Evolutionary conservation across 306 rosid species (phyloP).

Genomic region (Fagus crenata): DNA sequence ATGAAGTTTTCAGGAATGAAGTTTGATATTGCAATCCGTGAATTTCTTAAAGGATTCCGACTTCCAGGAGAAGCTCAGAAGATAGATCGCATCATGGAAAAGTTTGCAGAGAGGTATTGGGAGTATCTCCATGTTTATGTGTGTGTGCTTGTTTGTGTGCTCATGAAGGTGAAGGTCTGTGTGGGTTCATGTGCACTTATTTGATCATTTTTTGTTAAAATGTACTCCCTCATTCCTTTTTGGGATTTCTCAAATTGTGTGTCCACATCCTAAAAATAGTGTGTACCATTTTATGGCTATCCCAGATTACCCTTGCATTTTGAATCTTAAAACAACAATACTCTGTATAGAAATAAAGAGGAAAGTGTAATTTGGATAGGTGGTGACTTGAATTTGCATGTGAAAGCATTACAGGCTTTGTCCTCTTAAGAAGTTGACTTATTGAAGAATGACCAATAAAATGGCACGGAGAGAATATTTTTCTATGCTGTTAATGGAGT

Average conservation of each 20-base stretch:
- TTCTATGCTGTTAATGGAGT: not conserved
- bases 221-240: not conserved
- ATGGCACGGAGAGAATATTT: not conserved
- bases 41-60: slow-evolving; percentile 94
- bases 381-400: not conserved
- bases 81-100: slow-evolving; percentile 98
- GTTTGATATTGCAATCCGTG: slow-evolving; percentile 92
- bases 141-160: slow-evolving; percentile 15
- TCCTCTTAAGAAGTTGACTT: not conserved
- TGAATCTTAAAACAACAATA: not conserved
- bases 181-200: slow-evolving; percentile 6
- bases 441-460: not conserved
- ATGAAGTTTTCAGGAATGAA: slow-evolving; percentile 90
- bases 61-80: slow-evolving; percentile 99
- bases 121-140: slow-evolving; percentile 12
- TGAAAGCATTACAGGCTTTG: not conserved
- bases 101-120: slow-evolving; percentile 91
- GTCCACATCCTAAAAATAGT: not conserved
- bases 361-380: not conserved
- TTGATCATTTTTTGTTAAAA: slow-evolving; percentile 23
- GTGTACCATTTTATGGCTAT: not conserved
- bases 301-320: not conserved
- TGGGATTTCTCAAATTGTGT: not conserved
- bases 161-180: slow-evolving; percentile 8
- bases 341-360: not conserved